phyloP scores from a whole-genome alignment of 2,329 filamentous ascomycete genomes.

The Coniochaeta hoffmannii region DNA sequence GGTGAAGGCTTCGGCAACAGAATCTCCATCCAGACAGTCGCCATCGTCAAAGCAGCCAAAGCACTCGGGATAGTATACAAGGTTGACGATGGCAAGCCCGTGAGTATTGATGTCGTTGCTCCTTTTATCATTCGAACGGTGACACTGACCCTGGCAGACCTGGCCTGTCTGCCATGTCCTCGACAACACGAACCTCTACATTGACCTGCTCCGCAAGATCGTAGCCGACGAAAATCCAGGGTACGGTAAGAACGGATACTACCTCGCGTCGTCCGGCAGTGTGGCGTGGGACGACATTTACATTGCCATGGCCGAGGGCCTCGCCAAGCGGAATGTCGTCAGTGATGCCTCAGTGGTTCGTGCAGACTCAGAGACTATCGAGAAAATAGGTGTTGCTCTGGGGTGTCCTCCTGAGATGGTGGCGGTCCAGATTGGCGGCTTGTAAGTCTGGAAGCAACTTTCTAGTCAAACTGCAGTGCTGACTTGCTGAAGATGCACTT shows the following conservation, averaged over 20 bases:
- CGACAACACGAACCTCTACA: constrained; percentile 38
- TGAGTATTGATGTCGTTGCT: constrained; percentile 15
- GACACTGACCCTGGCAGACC: constrained; percentile 17
- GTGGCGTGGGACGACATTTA: constrained; percentile 46
- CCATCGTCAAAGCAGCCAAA: constrained; percentile 37
- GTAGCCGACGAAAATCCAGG: constrained; percentile 26
- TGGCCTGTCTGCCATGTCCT: constrained; percentile 47
- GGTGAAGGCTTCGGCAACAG: constrained; percentile 41
- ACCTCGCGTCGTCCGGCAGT: constrained; percentile 39
- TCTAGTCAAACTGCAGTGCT: background rate
- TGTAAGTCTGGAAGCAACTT: constrained; percentile 20
- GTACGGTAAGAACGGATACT: constrained; percentile 38
- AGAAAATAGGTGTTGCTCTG: constrained; percentile 32
- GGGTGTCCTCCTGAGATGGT: constrained; percentile 27
- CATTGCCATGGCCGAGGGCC: constrained; percentile 30
- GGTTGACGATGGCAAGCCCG: constrained; percentile 28
- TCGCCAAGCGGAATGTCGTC: constrained; percentile 31
- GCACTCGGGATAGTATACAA: constrained; percentile 30
- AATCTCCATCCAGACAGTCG: constrained; percentile 43
- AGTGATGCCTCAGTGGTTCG: constrained; percentile 24
- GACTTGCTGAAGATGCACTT: constrained; percentile 28
- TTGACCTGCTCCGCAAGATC: constrained; percentile 36
- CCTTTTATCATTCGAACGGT: constrained; percentile 1
- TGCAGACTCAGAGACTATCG: constrained; percentile 27
- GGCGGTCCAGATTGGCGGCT: constrained; percentile 31